Evolutionary conservation across 1,284 basidiomycete species (phyloP).

Genomic region (Apiotrichum montevideense): DNA sequence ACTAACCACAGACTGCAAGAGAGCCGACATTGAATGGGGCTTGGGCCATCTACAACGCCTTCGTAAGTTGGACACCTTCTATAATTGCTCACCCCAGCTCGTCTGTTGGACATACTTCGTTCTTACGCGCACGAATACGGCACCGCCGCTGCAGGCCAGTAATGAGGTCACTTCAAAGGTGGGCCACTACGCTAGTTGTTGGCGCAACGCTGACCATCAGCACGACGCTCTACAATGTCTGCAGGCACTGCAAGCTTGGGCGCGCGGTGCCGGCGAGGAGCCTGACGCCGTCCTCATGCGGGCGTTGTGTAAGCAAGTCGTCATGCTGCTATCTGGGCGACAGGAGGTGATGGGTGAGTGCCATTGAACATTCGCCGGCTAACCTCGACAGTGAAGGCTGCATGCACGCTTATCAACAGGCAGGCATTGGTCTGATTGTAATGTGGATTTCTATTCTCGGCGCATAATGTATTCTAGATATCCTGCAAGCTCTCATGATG

Average conservation of each 20-base stretch:
- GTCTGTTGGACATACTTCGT: conserved; percentile 6
- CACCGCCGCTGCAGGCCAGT: background rate
- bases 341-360: conserved; percentile 2
- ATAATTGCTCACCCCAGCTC: conserved; percentile 1
- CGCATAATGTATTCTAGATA: no score
- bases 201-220: background rate
- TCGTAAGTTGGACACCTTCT: background rate
- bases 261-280: background rate
- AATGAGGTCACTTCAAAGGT: background rate
- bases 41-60: conserved; percentile 5
- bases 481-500: no score
- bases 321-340: background rate
- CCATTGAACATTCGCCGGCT: background rate
- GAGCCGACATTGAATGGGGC: background rate
- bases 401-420: conserved; percentile 1
- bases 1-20: background rate
- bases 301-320: conserved; percentile 3
- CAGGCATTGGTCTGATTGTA: background rate
- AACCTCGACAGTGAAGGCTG: background rate
- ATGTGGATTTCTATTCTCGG: background rate
- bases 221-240: conserved; percentile 3
- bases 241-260: background rate
- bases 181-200: background rate
- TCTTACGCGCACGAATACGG: background rate
- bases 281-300: conserved; percentile 2